Evolutionary conservation across 768 basidiomycete genomes (phyloP), one percentile per base, ranked within the genome.

Genomic region (Tricholoma sp.): DNA sequence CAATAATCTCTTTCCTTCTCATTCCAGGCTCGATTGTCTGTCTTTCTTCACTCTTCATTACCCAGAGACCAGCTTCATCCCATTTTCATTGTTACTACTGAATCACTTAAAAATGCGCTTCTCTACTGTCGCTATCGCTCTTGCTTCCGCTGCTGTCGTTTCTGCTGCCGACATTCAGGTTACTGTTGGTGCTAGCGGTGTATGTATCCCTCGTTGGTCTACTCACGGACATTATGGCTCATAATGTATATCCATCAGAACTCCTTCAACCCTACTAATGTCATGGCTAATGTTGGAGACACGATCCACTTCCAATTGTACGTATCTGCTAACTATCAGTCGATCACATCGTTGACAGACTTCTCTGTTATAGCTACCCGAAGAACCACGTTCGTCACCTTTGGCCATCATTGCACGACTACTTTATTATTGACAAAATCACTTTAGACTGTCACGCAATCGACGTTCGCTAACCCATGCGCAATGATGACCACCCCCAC

Each of bases 381-480:
- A 77, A 76, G 68, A 80, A 81, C 64, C 78, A 79, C 60, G 75
- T 59, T 49, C 45, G 37, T 37, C 20, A 24, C n/a, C 47, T 12
- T 24, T 41, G 24, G 24, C 33, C 48, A 24, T n/a, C 7, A 28
- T 41, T 47, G 8, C 50, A 10, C 9, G 10, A 28, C 42, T 55
- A 12, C 31, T 24, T 49, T 24, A 44, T 42, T 28, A 10, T 29
- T 54, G 6, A 3, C 24, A 28, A 37, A 36, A 9, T 50, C 41
- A 24, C 15, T 29, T 42, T 61, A 84, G 80, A 77, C 81, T 17
- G 79, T 82, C 48, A 84, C 83, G 6, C 81, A 85, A 66, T 85
- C 83, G 9, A 79, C 80, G 39, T 86, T 87, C 60, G 71, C 76
- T 37, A 61, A 57, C 48, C 85, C 85, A 20, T 87, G 85, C 66